A percentile compares a stretch with the other conserved stretches of the same genome.
These are phyloP conservation scores for Claviceps digitariae DNA, from an alignment of 2,329 filamentous ascomycete genomes.

Conservation along the genomic window DNA sequence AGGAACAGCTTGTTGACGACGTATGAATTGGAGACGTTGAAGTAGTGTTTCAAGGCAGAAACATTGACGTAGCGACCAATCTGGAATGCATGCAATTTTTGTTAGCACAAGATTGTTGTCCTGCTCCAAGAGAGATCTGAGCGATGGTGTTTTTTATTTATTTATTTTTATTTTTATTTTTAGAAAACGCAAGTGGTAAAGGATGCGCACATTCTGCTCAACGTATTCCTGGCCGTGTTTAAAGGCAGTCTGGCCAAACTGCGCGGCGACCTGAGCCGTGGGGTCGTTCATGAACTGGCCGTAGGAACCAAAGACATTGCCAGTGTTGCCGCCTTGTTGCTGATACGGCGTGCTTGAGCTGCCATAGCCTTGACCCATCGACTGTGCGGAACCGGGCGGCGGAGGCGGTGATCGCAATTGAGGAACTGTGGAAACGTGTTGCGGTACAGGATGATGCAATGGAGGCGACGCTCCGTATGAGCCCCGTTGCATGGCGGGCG, in stretches of 20 bases:
- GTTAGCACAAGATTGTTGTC: conserved; percentile 7
- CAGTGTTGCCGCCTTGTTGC: conserved; percentile 39
- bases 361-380: conserved; percentile 48
- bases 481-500: conserved; percentile 62
- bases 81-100: conserved; percentile 15
- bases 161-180: no score
- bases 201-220: conserved; percentile 73
- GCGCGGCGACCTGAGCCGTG: conserved; percentile 85
- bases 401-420: conserved; percentile 90
- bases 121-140: background rate
- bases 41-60: conserved; percentile 92
- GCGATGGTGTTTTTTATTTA: no score
- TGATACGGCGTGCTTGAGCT: conserved; percentile 55
- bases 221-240: conserved; percentile 87
- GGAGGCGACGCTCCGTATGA: conserved; percentile 81
- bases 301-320: conserved; percentile 56
- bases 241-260: conserved; percentile 85
- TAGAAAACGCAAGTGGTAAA: no score
- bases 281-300: conserved; percentile 94
- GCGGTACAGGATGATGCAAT: conserved; percentile 90
- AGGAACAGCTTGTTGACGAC: conserved; percentile 87
- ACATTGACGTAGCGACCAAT: conserved; percentile 73
- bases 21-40: conserved; percentile 97
- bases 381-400: conserved; percentile 57
- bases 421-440: conserved; percentile 95